Evolutionary conservation across 1,284 basidiomycete species (phyloP), one percentile per base, ranked within the genome.

Genomic region (Irpex sp.): DNA sequence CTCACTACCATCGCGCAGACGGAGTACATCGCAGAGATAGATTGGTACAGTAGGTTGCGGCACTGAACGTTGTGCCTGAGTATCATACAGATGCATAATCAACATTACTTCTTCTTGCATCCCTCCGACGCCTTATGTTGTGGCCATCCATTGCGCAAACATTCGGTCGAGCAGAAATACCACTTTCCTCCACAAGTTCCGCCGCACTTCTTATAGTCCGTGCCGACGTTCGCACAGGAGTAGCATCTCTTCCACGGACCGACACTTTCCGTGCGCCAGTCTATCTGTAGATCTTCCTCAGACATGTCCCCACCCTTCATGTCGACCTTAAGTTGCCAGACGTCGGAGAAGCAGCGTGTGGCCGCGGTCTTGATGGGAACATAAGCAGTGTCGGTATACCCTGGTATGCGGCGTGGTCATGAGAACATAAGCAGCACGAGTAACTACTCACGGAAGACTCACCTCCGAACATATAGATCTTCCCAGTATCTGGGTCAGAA

Each of bases 211-310:
- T 72, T 73, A 72, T 72, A 76, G 15, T 36, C 33, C 35, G 53
- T 61, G 13, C 74, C 76, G 5, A 70, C 70, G n/a, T 64, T 65
- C 1, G 71, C 74, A 63, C 76, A 78, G 13, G 68, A 67, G 65
- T 76, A 77, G 63, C 76, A 78, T 13, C 75, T 63, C 62, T 72
- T 69, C 74, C 75, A 78, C 17, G 77, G 77, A 6, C 76, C 76
- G 13, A 70, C 63, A 54, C 63, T 67, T 37, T 74, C 75, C 7
- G 71, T 71, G 54, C 71, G 66, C 13, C 65, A 67, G 66, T 77
- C 77, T 7, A 73, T 71, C 37, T 72, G 69, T 7, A 72, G 35
- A 55, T 77, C 69, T 5, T 73, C 70, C 6, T 67, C 67, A 11
- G 72, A 67, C 37, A 76, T 74, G 51, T 68, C 61, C 1, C 75